Evolutionary conservation across 345 rosid species (phyloP).

Genomic region (Populus euphratica): DNA sequence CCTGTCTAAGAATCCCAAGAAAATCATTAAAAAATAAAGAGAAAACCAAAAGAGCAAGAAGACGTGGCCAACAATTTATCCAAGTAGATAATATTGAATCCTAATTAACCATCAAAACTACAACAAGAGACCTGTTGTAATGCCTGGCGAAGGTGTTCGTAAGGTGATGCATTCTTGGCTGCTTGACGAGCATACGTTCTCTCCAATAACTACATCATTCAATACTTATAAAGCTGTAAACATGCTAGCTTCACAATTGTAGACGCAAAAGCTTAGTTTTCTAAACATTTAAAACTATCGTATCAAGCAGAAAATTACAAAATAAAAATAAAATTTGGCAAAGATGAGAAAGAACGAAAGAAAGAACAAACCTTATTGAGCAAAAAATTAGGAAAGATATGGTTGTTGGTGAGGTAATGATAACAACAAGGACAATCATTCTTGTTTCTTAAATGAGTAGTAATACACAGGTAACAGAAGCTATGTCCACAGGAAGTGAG

Average conservation of each 20-base stretch:
- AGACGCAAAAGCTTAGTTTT: neutral
- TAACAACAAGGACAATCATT: conserved; percentile 23
- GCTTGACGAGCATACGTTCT: conserved; percentile 67
- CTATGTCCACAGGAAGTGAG: conserved; percentile 20
- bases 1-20: conserved; percentile 40
- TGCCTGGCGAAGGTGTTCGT: conserved; percentile 61
- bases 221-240: neutral
- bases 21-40: neutral
- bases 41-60: neutral
- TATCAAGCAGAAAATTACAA: neutral
- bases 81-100: neutral
- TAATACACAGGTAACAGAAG: conserved; percentile 20
- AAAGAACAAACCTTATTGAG: conserved; percentile 16
- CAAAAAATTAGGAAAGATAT: conserved; percentile 14
- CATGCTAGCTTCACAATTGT: neutral
- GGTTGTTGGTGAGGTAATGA: conserved; percentile 17
- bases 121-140: conserved; percentile 58
- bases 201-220: conserved; percentile 60
- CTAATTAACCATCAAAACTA: neutral
- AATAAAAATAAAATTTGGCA: neutral
- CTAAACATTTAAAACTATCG: neutral
- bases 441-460: conserved; percentile 17
- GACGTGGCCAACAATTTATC: neutral
- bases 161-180: conserved; percentile 62
- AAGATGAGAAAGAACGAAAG: too few species aligned